Evolutionary conservation across 176 grass and related monocot genomes (phyloP), one percentile per base, ranked within the genome.

Genomic region (Aegilops bicornis): DNA sequence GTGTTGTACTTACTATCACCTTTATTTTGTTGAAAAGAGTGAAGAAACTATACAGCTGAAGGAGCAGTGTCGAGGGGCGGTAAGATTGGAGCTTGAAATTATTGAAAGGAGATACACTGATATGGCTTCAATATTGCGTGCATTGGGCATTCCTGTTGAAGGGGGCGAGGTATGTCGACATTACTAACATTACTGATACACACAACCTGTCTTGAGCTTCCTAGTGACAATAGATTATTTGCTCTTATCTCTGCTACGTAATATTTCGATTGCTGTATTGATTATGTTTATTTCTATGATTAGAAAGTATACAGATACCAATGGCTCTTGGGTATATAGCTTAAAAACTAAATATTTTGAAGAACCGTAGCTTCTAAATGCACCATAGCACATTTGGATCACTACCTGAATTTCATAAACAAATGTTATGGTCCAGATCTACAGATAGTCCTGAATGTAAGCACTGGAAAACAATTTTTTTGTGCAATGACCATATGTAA

Each of bases 31-130:
- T 69, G 32, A 78, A 58, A 56, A 99, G 97, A 91, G 85, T 87
- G 94, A 99, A 86, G 90, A 96, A 91, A 89, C 76, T 60, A 88
- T 87, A 94, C 83, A 91, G 80, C 77, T 89, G 37, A 99, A 99
- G 84, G 97, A 99, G 80, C 76, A 83, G 15, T 72, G 92, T 67
- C 90, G 94, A 22, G 67, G 74, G 11, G 73, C 75, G 61, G 92
- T 99, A 54, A 90, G 92, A 78, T 90, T 89, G 68, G 89, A 96
- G 14, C 92, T 99, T 5, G 97, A 99, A 84, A 79, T 58, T 66
- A 79, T 94, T 69, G 97, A 94, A 91, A 88, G 77, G 58, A 87
- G 23, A 77, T 87, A 85, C 82, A 81, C 24, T 12, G 89, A 94
- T 73, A 93, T 96, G 89, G 64, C 80, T 65, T 96, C 97, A 37